A percentile compares a stretch with the other conserved stretches of the same genome.
These are phyloP conservation scores for Antitrichia curtipendula DNA, from an alignment of 225 moss, liverwort and hornwort genomes.

Conservation along the genomic window DNA sequence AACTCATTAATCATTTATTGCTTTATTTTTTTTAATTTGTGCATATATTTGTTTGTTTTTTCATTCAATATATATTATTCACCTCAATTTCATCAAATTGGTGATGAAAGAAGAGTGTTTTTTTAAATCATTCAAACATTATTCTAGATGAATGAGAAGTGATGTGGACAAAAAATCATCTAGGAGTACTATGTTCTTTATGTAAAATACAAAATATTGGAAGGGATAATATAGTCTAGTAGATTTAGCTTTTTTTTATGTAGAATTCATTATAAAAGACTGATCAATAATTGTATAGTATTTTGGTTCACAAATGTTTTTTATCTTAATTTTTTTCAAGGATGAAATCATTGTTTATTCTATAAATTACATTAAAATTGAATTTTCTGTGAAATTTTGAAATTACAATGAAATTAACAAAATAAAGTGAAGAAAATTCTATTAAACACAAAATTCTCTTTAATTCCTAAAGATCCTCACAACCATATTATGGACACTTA, in stretches of 20 bases:
- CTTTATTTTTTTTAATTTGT: neutral
- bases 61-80: neutral
- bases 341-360: neutral
- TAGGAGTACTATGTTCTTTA: fast-evolving
- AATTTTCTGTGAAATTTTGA: neutral
- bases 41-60: neutral
- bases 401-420: neutral
- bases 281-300: neutral
- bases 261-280: neutral
- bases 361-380: neutral
- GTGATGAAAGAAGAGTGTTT: neutral
- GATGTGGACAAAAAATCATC: neutral
- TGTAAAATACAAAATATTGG: neutral
- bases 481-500: fast-evolving
- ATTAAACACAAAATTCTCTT: neutral
- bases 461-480: neutral
- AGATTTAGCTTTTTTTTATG: neutral
- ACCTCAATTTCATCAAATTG: too few species aligned
- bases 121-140: neutral
- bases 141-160: too few species aligned
- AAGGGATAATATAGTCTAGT: fast-evolving
- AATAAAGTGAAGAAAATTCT: neutral
- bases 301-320: fast-evolving
- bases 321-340: neutral
- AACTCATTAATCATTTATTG: neutral